Base-by-base conservation (phyloP, 805 yeast species). In the Cyberlindnera lachancei region DNA sequence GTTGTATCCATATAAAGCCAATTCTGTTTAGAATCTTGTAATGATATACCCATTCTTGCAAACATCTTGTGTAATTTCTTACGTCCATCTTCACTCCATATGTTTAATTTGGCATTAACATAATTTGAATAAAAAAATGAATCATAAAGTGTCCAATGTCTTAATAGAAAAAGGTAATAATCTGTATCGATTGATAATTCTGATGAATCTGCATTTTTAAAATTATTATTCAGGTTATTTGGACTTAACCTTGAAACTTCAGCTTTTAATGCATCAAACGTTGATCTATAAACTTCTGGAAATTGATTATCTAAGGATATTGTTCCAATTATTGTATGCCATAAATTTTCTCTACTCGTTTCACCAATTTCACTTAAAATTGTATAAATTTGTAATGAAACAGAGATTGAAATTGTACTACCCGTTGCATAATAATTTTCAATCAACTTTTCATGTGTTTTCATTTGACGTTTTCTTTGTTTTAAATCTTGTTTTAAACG, bases 11-110 rank as follows among this genome's bases (percentile, higher is more conserved):
- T 75, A 53, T 90, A 94, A 17, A 80, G 66, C 97, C 97, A 92
- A 35, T 77, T 77, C 55, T 92, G 95, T 48, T 79, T 81, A 0
- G 97, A 92, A n/a, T 80, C 78, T 6, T 75, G 79, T 29, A 92
- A 63, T 1, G 96, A 79, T 6, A 92, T 80, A 7, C 98, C 98
- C 96, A 94, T 92, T 46, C 82, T 74, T 2, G 98, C 98, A 61
- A 92, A 85, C 73, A 92, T 69, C 46, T 87, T 86, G 52, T 88
- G 94, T 31, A 92, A 62, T 42, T 77, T 72, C 51, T 84, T 86
- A 43, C 79, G 72, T 6, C 99, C 98, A 36, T 82, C 88, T 49
- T 85, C 95, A 20, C 88, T 80, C 92, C 96, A 92, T 23, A 92
- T 61, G 35, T 76, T 76, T 35, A 92, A 61, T 52, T 87, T 84